Conservation (phyloP, 495 filamentous ascomycete genomes). For the Xylaria acuta region DNA sequence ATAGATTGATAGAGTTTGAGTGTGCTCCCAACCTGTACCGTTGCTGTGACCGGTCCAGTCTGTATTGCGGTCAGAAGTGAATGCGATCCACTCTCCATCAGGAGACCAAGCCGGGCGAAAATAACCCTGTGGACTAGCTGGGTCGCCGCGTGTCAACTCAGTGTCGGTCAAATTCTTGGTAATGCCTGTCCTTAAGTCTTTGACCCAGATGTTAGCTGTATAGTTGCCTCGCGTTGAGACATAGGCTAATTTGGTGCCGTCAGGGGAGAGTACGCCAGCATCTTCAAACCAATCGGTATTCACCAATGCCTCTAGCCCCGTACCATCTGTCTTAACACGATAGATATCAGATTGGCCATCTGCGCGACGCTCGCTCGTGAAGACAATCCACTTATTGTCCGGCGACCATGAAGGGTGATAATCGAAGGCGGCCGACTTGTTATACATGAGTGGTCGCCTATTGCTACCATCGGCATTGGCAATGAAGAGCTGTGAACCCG, state of each 20-base stretch:
- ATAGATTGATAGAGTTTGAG: too few species aligned
- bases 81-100: slow-evolving; percentile 32
- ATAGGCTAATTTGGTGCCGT: too few species aligned
- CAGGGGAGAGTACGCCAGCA: too few species aligned
- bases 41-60: too few species aligned
- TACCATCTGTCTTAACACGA: slow-evolving; percentile 11
- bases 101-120: slow-evolving; percentile 32
- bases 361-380: slow-evolving; percentile 31
- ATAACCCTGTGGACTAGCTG: not conserved
- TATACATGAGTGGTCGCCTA: not conserved
- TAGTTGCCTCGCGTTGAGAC: too few species aligned
- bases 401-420: slow-evolving; percentile 46
- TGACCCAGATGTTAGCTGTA: too few species aligned
- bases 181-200: not conserved
- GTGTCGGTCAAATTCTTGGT: not conserved
- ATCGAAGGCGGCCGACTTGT: slow-evolving; percentile 34
- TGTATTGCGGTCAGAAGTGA: slow-evolving; percentile 33
- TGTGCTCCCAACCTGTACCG: too few species aligned
- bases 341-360: slow-evolving; percentile 31
- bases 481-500: not conserved
- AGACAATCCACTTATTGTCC: slow-evolving; percentile 35
- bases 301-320: too few species aligned
- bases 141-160: too few species aligned
- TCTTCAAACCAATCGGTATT: too few species aligned
- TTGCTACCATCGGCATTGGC: not conserved